phyloP scores from a whole-genome alignment of 2,329 filamentous ascomycete genomes.

The Biscogniauxia marginata region DNA sequence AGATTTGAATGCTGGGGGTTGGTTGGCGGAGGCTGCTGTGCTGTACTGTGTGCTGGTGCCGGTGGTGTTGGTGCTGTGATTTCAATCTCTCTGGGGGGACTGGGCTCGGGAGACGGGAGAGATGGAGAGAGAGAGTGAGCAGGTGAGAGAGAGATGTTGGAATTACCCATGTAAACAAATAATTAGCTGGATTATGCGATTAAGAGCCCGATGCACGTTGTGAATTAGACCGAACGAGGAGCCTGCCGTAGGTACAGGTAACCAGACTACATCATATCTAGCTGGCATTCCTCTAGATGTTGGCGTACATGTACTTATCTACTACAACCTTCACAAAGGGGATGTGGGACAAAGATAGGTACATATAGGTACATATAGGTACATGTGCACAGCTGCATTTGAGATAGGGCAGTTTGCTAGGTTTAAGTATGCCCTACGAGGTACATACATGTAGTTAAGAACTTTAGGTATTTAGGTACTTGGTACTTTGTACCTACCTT shows the following conservation, averaged over 20 bases:
- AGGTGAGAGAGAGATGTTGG: not conserved
- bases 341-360: not conserved
- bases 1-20: not conserved
- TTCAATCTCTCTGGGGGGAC: not conserved
- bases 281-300: not conserved
- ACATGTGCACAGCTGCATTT: not conserved
- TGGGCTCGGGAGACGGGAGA: not conserved
- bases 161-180: not conserved
- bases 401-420: too few relatives aligned
- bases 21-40: not conserved
- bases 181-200: not conserved
- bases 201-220: not conserved
- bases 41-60: too few relatives aligned
- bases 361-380: not conserved
- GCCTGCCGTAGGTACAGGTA: not conserved
- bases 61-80: not conserved
- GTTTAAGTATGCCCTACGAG: too few relatives aligned
- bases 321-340: too few relatives aligned
- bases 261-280: not conserved
- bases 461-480: not conserved
- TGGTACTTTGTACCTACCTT: not conserved
- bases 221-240: not conserved
- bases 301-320: too few relatives aligned
- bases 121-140: too few relatives aligned
- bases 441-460: not conserved